Evolutionary conservation across 1,139 yeast genomes (phyloP).

Genomic region (Lipomyces yarrowii): DNA sequence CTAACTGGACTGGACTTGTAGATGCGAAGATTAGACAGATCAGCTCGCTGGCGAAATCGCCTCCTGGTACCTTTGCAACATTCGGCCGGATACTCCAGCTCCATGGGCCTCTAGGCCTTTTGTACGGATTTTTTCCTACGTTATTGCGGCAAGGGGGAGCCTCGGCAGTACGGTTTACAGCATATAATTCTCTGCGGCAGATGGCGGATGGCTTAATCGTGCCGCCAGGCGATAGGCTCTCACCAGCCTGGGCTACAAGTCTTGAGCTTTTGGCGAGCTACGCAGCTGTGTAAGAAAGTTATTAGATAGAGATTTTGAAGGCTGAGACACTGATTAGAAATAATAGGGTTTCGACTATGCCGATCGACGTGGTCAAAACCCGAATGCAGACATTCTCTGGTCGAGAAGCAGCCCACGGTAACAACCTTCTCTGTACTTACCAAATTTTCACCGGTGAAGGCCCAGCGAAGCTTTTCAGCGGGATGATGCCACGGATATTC

Average conservation of each 20-base stretch:
- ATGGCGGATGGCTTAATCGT: constrained; percentile 47
- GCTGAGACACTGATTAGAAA: background rate
- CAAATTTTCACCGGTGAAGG: constrained; percentile 66
- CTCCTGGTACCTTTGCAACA: constrained; percentile 21
- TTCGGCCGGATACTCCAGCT: constrained; percentile 41
- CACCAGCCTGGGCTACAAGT: constrained; percentile 38
- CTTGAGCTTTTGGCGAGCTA: constrained; percentile 39
- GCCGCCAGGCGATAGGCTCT: constrained; percentile 31
- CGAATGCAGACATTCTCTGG: constrained; percentile 81
- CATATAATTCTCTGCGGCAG: constrained; percentile 78
- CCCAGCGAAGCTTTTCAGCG: constrained; percentile 71
- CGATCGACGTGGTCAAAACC: constrained; percentile 86
- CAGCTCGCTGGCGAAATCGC: constrained; percentile 11
- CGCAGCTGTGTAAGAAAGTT: constrained; percentile 24
- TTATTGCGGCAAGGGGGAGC: constrained; percentile 75
- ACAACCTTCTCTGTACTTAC: constrained; percentile 69
- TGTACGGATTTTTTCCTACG: constrained; percentile 82
- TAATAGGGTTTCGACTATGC: constrained; percentile 67
- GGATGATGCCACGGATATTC: constrained; percentile 76
- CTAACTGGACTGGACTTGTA: background rate
- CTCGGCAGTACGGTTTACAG: constrained; percentile 80
- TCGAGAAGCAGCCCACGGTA: constrained; percentile 60
- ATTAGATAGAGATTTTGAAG: background rate
- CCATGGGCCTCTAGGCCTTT: constrained; percentile 76
- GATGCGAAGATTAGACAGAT: constrained; percentile 27